Evolutionary conservation across 768 basidiomycete species (phyloP).

Genomic region (Calvatia gigantea): DNA sequence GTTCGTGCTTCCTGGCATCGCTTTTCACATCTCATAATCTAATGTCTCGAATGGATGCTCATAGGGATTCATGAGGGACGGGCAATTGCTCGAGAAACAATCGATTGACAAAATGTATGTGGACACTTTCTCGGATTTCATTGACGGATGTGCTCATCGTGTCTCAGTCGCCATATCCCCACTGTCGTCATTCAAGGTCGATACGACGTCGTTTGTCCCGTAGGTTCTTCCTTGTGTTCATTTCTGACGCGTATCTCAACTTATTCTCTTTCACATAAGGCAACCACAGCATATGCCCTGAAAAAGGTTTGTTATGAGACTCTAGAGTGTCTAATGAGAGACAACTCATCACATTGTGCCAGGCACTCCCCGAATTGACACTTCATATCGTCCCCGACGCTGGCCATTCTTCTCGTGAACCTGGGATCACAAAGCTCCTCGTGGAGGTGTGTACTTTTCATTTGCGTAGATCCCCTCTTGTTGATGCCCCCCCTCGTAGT

Average conservation of each 20-base stretch:
- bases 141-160: neutral
- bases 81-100: constrained; percentile 80
- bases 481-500: constrained; percentile 20
- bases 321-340: neutral
- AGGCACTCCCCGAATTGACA: constrained; percentile 77
- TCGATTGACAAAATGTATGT: constrained; percentile 85
- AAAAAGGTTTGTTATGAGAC: constrained; percentile 47
- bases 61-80: constrained; percentile 84
- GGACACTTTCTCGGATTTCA: neutral
- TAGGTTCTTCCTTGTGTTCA: constrained; percentile 28
- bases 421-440: constrained; percentile 63
- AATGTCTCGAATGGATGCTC: neutral
- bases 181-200: constrained; percentile 79
- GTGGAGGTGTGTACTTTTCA: constrained; percentile 49
- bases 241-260: neutral
- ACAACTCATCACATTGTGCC: neutral
- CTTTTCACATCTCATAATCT: neutral
- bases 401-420: constrained; percentile 81
- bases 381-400: constrained; percentile 80
- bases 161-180: constrained; percentile 86
- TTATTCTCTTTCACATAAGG: constrained; percentile 30
- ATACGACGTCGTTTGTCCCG: constrained; percentile 88
- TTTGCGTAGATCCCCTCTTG: neutral
- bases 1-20: constrained; percentile 34
- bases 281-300: constrained; percentile 76